Conservation (phyloP, 2,329 filamentous ascomycete species). For the Xylariaceae sp. region DNA sequence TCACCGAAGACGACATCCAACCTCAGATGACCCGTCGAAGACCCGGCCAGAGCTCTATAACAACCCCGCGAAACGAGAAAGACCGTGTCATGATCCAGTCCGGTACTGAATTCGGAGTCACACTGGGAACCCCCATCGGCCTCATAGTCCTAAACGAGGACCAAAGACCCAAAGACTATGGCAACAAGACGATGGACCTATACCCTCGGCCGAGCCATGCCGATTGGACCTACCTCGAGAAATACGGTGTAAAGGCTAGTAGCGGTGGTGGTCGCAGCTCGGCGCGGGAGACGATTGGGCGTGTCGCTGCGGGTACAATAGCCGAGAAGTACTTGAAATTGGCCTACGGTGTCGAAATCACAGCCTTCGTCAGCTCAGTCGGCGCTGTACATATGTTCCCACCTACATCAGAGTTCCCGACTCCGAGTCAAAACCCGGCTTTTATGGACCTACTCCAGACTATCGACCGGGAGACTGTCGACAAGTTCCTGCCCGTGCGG, state of each 20-base stretch:
- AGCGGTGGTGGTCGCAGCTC: constrained; percentile 89
- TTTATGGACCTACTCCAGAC: constrained; percentile 77
- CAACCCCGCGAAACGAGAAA: constrained; percentile 91
- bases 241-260: constrained; percentile 93
- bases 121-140: constrained; percentile 88
- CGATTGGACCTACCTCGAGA: constrained; percentile 96
- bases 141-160: constrained; percentile 91
- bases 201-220: constrained; percentile 93
- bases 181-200: constrained; percentile 84
- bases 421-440: constrained; percentile 74
- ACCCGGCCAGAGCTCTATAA: constrained; percentile 88
- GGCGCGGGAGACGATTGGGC: constrained; percentile 93
- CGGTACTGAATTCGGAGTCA: constrained; percentile 87
- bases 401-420: constrained; percentile 70
- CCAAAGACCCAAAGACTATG: constrained; percentile 91
- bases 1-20: constrained; percentile 89
- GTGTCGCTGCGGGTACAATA: constrained; percentile 90
- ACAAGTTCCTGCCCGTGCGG: constrained; percentile 83
- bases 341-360: constrained; percentile 86
- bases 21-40: constrained; percentile 91
- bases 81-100: constrained; percentile 92
- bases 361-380: constrained; percentile 87
- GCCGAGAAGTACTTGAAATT: constrained; percentile 89
- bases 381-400: constrained; percentile 81
- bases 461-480: constrained; percentile 78